Evolutionary conservation across 2,329 filamentous ascomycete species (phyloP), one percentile per base, ranked within the genome.

Genomic region (Colletotrichum sp.): DNA sequence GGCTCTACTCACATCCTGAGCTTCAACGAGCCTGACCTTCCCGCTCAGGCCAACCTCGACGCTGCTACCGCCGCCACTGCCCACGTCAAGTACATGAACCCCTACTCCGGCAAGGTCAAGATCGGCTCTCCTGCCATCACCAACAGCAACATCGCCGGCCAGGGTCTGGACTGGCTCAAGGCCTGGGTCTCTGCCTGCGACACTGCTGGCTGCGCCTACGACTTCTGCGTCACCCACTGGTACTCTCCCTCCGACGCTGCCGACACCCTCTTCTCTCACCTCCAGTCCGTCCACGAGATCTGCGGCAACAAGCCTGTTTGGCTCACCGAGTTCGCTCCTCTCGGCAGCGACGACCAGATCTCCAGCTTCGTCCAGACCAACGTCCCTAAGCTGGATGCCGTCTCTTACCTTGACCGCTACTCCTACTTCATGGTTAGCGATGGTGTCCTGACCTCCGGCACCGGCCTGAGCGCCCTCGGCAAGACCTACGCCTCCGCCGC

Each of bases 11-110:
- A 89, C 79, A 83, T 95, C 71, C 88, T 95, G 81, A 88, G 89
- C 83, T 94, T 94, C 90, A 95, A 95, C 88, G 93, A 95, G 88
- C 92, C 92, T 62, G 93, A 95, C 83, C 88, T 89, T 77, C 79
- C 79, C 15, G 81, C 82, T n/a, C 93, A 95, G 85, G 86, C 91
- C 80, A 90, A 93, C 86, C 82, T 93, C 82, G 82, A 84, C 28
- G 85, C 91, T n/a, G 79, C 80, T 7, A 82, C 80, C 3, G 92
- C 92, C 52, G 92, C 91, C n/a, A 52, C 82, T 2, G 84, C 84
- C 32, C 92, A 92, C 84, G 88, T 87, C 71, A 79, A 88, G 81
- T 87, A 86, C 82, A 87, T 94, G 86, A 89, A 90, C 85, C 87
- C 87, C 26, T 92, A 89, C 82, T 79, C 83, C n/a, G 87, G 86